phyloP scores from a whole-genome alignment of 1,284 basidiomycete genomes.

The Austroboletus rostrupii region DNA sequence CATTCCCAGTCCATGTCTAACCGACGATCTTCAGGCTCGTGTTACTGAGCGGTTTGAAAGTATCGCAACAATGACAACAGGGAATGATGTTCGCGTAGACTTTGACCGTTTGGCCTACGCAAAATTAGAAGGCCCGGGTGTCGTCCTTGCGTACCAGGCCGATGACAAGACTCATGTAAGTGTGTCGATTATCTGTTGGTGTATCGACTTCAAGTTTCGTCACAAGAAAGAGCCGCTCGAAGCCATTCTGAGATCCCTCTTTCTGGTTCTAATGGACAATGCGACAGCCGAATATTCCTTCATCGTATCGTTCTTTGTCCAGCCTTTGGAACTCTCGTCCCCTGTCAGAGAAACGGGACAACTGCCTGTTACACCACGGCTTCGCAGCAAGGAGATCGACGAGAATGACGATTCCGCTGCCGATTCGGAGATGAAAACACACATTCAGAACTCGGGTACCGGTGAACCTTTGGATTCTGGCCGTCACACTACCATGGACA shows the following conservation, averaged over 20 bases:
- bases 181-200: conserved; percentile 6
- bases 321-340: conserved; percentile 27
- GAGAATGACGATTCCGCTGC: conserved; percentile 33
- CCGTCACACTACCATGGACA: conserved; percentile 36
- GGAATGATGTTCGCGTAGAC: conserved; percentile 41
- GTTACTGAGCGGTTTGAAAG: conserved; percentile 60
- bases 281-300: conserved; percentile 88
- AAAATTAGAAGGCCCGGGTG: conserved; percentile 73
- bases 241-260: conserved; percentile 76
- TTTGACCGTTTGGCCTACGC: conserved; percentile 60
- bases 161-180: conserved; percentile 82
- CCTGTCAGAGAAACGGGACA: conserved; percentile 32
- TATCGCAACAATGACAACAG: conserved; percentile 44
- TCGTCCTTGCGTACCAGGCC: conserved; percentile 80
- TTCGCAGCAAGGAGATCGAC: conserved; percentile 12
- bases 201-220: conserved; percentile 5
- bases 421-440: conserved; percentile 38
- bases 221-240: conserved; percentile 79
- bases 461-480: conserved; percentile 19
- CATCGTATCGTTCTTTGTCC: conserved; percentile 74
- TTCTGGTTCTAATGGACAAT: conserved; percentile 91
- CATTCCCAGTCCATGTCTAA: neutral
- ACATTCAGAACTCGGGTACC: conserved; percentile 7
- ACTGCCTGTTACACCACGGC: conserved; percentile 35
- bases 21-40: conserved; percentile 43